Evolutionary conservation across 352 stramenopile species (phyloP), one percentile per base, ranked within the genome.

Genomic region (Phytopythium cucurbitacearum): DNA sequence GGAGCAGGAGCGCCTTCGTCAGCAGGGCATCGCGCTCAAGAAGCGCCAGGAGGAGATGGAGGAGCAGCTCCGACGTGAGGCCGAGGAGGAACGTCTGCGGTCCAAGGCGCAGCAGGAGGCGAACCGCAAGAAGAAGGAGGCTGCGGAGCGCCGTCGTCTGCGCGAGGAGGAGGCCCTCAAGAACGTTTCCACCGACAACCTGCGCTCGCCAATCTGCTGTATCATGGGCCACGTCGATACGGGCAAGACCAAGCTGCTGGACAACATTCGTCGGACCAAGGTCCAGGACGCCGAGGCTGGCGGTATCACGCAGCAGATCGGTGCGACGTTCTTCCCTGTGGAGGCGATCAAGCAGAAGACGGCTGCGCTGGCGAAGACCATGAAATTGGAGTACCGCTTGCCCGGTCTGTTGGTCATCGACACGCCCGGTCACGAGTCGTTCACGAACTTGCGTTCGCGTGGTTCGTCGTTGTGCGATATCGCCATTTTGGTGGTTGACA

Each of bases 211-310:
- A n/a, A 98, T 99, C 70, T 97, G 96, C 48, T 98, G 97, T 70
- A 99, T 99, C 66, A 99, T 99, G 97, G 97, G 94, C n/a, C 94
- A 98, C 73, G 94, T 98, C 67, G 94, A 98, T 67, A 98, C 92
- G 10, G 92, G 97, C 62, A 99, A 99, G 76, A 99, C 97, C 38
- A 99, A 99, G 72, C 67, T 99, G 52, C 72, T 99, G n/a, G 97
- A 99, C 73, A 99, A 99, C 67, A 99, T 99, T 58, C 88, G 97
- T 37, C 91, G 94, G 64, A 99, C 97, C 21, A 99, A 99, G 72
- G 97, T 99, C 28, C 96, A 99, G 79, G 85, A 94, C 57, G 84
- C 53, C 16, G 85, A 95, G 64, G 84, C 84, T 9, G 84, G 97
- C 61, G 97, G 97, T 70, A 99, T 99, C 71, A 99, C 97, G 16